Percentiles rank a stretch among this genome's conserved stretches.
phyloP scores from a whole-genome alignment of 495 filamentous ascomycete genomes.

The Cercophora sp. region DNA sequence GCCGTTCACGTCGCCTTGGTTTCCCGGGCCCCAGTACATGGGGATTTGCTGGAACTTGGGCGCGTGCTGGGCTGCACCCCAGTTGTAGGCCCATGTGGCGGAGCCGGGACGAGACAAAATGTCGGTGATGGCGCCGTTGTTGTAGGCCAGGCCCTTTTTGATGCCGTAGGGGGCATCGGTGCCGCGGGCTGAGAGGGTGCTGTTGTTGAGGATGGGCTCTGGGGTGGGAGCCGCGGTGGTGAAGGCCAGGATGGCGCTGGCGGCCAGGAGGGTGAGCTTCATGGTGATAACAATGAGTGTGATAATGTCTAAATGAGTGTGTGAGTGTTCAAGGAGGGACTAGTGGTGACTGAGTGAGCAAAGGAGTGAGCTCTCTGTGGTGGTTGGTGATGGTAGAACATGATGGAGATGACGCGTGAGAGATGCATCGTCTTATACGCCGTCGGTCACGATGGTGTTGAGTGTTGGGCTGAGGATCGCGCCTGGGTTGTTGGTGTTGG shows the following conservation, averaged over 20 bases:
- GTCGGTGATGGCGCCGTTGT: background rate
- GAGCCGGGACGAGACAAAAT: conserved; percentile 1
- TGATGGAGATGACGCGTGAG: too few relatives aligned
- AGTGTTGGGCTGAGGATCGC: too few relatives aligned
- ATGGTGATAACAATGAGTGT: too few relatives aligned
- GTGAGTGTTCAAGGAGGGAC: too few relatives aligned
- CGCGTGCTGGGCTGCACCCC: background rate
- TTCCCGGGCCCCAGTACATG: conserved; percentile 7
- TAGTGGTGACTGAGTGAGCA: too few relatives aligned
- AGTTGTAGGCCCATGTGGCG: conserved; percentile 18
- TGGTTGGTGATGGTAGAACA: too few relatives aligned
- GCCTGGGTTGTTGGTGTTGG: too few relatives aligned
- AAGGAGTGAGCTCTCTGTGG: too few relatives aligned
- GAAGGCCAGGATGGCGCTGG: background rate
- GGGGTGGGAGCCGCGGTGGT: background rate
- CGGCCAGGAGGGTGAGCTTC: background rate
- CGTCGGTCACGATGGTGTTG: too few relatives aligned
- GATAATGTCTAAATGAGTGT: too few relatives aligned
- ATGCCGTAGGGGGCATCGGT: conserved; percentile 13
- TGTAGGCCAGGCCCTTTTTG: conserved; percentile 14
- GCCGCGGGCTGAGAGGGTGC: background rate
- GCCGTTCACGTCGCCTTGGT: background rate
- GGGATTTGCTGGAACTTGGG: conserved; percentile 14
- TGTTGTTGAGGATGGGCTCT: background rate
- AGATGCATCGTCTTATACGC: too few relatives aligned